Evolutionary conservation across 371 early-diverging fungal species (phyloP), one percentile per base, ranked within the genome.

Genomic region (Rhizopus microsporus): DNA sequence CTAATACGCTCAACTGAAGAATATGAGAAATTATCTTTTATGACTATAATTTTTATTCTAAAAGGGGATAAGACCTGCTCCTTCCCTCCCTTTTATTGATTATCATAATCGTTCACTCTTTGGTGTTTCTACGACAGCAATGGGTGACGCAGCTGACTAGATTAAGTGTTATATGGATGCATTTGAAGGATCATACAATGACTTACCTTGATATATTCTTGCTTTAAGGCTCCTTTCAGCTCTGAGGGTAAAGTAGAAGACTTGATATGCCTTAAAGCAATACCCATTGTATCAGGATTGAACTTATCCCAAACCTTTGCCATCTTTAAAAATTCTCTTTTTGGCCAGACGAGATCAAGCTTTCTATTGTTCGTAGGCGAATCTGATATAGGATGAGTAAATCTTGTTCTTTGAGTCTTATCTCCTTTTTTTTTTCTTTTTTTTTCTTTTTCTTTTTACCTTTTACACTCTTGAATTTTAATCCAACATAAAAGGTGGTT

Each of bases 401-500:
- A n/a, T 48, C 16, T 33, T 16, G 9, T 16, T 53, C 32, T 10
- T 10, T 44, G 23, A 23, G n/a, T n/a, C n/a, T n/a, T n/a, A n/a
- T n/a, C n/a, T n/a, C n/a, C n/a, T 39, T 7, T 7, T 34, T 29
- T 9, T 46, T 13, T n/a, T 51, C 23, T 39, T 52, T 52, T 52
- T 7, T 16, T 51, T 51, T 51, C 12, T 51, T 10, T 15, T 51
- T 8, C 3, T 17, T 45, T 47, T 60, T 72, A 83, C 87, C 77
- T 69, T 75, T 67, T 57, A 79, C 78, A 13, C 81, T 75, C 34
- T 81, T 77, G 17, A 90, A 77, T 40, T 68, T 69, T 29, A 97
- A 74, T 0, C 96, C 98, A 63, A 98, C 84, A 68, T 94, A 97
- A 65, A 96, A 97, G 2, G 88, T 83, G 0, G 94, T 88, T 4